Evolutionary conservation across 2,329 filamentous ascomycete species (phyloP).

Genomic region (Fusarium newnesense): DNA sequence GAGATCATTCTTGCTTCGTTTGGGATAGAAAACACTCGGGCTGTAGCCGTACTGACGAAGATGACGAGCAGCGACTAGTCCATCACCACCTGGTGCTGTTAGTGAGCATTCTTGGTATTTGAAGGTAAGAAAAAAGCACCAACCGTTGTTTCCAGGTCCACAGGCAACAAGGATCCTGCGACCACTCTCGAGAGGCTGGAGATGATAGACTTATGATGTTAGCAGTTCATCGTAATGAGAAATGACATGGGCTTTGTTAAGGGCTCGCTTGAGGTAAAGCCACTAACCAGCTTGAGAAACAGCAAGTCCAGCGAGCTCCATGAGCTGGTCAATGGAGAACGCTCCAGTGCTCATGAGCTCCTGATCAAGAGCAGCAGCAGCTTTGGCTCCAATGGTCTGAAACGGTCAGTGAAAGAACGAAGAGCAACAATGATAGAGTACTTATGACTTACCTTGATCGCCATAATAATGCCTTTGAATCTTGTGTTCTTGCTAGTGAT

Average conservation of each 20-base stretch:
- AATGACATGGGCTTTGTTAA: neutral
- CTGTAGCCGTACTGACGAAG: constrained; percentile 91
- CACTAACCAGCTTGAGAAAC: constrained; percentile 85
- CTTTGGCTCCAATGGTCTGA: constrained; percentile 87
- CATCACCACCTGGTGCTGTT: constrained; percentile 75
- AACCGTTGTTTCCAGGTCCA: constrained; percentile 81
- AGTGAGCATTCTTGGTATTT: neutral
- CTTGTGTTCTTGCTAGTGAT: constrained; percentile 3
- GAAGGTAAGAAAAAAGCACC: constrained; percentile 11
- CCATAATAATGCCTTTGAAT: constrained; percentile 48
- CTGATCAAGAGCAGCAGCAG: constrained; percentile 87
- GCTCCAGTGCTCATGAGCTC: constrained; percentile 91
- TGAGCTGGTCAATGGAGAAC: constrained; percentile 95
- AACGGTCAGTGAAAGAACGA: constrained; percentile 16
- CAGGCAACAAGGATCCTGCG: constrained; percentile 86
- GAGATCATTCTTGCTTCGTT: constrained; percentile 88
- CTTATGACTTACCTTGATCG: constrained; percentile 45
- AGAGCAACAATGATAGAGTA: neutral
- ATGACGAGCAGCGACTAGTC: constrained; percentile 92
- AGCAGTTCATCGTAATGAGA: neutral
- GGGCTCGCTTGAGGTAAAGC: neutral
- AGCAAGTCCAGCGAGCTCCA: constrained; percentile 94
- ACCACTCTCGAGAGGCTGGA: constrained; percentile 80
- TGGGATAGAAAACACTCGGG: constrained; percentile 91
- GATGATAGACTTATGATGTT: constrained; percentile 74